Evolutionary conservation across 768 basidiomycete species (phyloP), one percentile per base, ranked within the genome.

Genomic region (Pisolithus tinctorius): DNA sequence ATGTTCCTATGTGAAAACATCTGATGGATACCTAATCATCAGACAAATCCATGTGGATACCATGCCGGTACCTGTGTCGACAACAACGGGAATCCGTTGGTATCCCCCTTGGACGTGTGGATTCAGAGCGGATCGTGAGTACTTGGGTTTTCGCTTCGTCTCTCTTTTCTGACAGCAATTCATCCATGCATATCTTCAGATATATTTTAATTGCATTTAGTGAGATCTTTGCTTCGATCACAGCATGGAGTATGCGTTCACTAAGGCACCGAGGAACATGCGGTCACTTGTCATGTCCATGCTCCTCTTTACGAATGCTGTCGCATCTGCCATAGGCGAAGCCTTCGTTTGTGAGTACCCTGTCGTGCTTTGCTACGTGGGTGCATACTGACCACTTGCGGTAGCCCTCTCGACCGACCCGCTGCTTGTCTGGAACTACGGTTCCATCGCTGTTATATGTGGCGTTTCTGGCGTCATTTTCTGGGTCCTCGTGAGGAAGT

Each of bases 221-320:
- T 61, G 88, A 91, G 70, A 90, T 92, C 63, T 75, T 89, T 45
- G 86, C 86, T 1, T 83, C 83, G 4, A 87, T 92, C 68, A 90
- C 88, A 84, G 86, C 6, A 77, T 92, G 52, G 88, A 92, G 65
- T 91, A 91, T 59, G 88, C 88, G n/a, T 92, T 85, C 71, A 88
- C 85, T 27, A 90, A 92, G 68, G 90, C 89, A n/a, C 91, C 91
- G 13, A 82, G 74, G 67, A 87, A 87, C 69, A 93, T 93, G 92
- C 80, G 82, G 26, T 89, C 87, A 40, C 79, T 93, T 52, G 88
- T 93, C 50, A 88, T 88, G 86, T 71, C 80, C 30, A 53, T 83
- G 29, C 84, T 79, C 70, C 65, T 85, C 36, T 80, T 83, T 65
- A 82, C 67, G 62, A 73, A 65, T 20, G 83, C 86, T 2, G 40